Conservation (phyloP, 2,329 filamentous ascomycete genomes). For the Sporothrix euskadiensis region DNA sequence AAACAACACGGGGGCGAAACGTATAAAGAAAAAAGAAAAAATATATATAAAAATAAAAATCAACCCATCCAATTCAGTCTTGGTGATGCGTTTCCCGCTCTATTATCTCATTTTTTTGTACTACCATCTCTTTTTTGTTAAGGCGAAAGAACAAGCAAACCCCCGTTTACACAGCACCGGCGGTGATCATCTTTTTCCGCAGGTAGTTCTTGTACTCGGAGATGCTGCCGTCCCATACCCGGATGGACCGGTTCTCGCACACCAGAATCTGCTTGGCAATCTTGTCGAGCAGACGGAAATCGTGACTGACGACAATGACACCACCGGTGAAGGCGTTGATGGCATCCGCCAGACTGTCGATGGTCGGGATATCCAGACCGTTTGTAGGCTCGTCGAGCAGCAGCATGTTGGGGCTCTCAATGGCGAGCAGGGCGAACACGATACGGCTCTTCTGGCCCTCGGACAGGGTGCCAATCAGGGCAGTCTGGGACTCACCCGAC, state of each 20-base stretch:
- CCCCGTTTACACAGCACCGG: slow-evolving; percentile 73
- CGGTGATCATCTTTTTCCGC: slow-evolving; percentile 95
- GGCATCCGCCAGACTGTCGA: slow-evolving; percentile 94
- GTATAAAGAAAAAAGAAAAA: slow-evolving; percentile 17
- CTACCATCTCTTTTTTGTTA: slow-evolving; percentile 42
- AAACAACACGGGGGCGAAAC: neutral
- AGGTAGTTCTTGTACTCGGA: slow-evolving; percentile 97
- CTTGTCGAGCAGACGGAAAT: slow-evolving; percentile 98
- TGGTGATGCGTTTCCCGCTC: slow-evolving; percentile 21
- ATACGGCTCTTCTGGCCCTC: slow-evolving; percentile 98
- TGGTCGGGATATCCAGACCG: slow-evolving; percentile 97
- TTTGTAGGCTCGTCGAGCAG: slow-evolving; percentile 98
- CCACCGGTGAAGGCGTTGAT: slow-evolving; percentile 96
- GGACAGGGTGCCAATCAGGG: slow-evolving; percentile 95
- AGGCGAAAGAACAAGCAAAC: neutral
- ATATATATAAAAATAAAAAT: slow-evolving; percentile 10
- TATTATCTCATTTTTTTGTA: slow-evolving; percentile 18
- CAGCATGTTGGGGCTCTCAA: slow-evolving; percentile 96
- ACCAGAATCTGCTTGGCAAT: slow-evolving; percentile 99
- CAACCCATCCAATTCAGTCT: slow-evolving; percentile 21
- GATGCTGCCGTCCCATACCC: slow-evolving; percentile 84
- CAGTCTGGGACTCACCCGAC: slow-evolving; percentile 89
- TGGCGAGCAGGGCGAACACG: slow-evolving; percentile 93
- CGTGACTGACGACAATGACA: slow-evolving; percentile 97
- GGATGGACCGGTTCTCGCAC: slow-evolving; percentile 96